phyloP scores from a whole-genome alignment of 306 rosid species.

The Canavalia gladiata region DNA sequence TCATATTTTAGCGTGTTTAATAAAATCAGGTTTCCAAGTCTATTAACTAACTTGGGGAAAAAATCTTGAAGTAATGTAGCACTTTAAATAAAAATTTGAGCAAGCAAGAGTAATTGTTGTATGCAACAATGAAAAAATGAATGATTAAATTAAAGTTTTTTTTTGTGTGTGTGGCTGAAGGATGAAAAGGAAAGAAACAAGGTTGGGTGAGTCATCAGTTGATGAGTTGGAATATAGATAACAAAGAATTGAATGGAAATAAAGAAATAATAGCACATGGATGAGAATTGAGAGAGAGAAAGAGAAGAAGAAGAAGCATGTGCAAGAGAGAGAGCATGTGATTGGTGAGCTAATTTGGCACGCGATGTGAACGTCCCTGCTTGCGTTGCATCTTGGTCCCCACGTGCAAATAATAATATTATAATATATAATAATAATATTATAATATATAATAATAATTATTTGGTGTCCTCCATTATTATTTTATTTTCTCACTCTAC shows the following conservation, averaged over 20 bases:
- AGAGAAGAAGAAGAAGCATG: not conserved
- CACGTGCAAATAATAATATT: not conserved
- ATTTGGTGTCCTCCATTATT: too few relatives aligned
- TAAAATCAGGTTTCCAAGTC: too few relatives aligned
- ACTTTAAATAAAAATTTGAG: too few relatives aligned
- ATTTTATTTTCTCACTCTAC: too few relatives aligned
- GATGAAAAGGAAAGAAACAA: not conserved
- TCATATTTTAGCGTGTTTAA: too few relatives aligned
- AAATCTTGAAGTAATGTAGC: too few relatives aligned
- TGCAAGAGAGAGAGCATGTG: not conserved
- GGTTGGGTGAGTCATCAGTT: not conserved
- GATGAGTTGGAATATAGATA: not conserved
- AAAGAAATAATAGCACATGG: not conserved
- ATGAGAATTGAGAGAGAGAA: not conserved
- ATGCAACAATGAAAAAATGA: too few relatives aligned
- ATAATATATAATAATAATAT: too few relatives aligned
- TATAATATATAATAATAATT: too few relatives aligned
- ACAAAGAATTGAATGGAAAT: not conserved
- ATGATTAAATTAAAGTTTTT: too few relatives aligned
- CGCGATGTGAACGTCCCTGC: not conserved
- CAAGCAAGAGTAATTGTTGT: too few relatives aligned
- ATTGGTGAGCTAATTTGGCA: not conserved
- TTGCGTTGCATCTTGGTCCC: not conserved
- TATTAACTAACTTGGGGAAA: too few relatives aligned
- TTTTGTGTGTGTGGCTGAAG: not conserved